Percentiles rank a stretch among this genome's conserved stretches.
Evolutionary conservation across 805 yeast genomes (phyloP).

Genomic region (Wickerhamiella dianesei): DNA sequence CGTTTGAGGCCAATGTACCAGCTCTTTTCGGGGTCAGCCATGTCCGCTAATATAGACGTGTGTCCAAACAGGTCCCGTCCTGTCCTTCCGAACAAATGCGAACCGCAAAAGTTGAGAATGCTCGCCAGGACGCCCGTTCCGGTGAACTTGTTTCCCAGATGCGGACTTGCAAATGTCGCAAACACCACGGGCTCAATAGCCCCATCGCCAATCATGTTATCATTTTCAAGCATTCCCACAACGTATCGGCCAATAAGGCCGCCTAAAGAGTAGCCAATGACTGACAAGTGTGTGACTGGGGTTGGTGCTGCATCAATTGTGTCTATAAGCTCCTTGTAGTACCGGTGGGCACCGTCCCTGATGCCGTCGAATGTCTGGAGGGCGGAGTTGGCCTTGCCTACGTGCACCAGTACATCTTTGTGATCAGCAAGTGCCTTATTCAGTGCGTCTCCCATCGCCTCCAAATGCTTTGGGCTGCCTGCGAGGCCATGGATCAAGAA

Average conservation of each 20-base stretch:
- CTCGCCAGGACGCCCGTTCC: slow-evolving; percentile 24
- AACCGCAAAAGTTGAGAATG: slow-evolving; percentile 38
- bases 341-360: slow-evolving; percentile 45
- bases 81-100: slow-evolving; percentile 45
- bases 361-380: slow-evolving; percentile 78
- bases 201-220: slow-evolving; percentile 35
- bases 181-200: slow-evolving; percentile 47
- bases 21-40: slow-evolving; percentile 37
- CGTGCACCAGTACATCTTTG: slow-evolving; percentile 23
- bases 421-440: slow-evolving; percentile 30
- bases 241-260: slow-evolving; percentile 70
- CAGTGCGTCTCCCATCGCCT: slow-evolving; percentile 34
- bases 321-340: slow-evolving; percentile 46
- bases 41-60: slow-evolving; percentile 33
- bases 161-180: slow-evolving; percentile 68
- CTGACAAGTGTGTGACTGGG: slow-evolving; percentile 47
- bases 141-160: slow-evolving; percentile 40
- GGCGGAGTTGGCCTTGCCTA: slow-evolving; percentile 49
- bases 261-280: slow-evolving; percentile 85
- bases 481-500: slow-evolving; percentile 31
- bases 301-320: slow-evolving; percentile 26
- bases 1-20: slow-evolving; percentile 42
- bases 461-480: slow-evolving; percentile 52
- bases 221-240: slow-evolving; percentile 47
- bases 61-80: slow-evolving; percentile 62